These are phyloP conservation scores for Puccinia coronata DNA, from an alignment of 1,284 basidiomycete species.

Conservation along the genomic window DNA sequence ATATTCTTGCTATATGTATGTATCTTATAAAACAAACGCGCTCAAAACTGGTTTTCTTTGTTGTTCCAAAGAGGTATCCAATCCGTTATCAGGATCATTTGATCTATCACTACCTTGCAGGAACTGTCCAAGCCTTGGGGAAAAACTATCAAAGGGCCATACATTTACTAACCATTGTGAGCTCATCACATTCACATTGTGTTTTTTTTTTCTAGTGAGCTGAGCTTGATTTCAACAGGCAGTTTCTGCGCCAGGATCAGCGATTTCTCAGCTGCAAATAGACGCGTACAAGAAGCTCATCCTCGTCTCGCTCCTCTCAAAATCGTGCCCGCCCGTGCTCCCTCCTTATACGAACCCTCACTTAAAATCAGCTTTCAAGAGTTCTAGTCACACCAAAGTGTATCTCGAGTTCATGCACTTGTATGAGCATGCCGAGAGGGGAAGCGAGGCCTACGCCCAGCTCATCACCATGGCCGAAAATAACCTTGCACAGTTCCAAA, in stretches of 20 bases:
- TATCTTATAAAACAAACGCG: background rate
- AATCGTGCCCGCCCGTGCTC: slow-evolving; percentile 20
- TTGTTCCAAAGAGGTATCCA: slow-evolving; percentile 16
- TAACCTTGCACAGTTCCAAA: background rate
- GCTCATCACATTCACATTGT: no score
- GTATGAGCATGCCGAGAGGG: slow-evolving; percentile 18
- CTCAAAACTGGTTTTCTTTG: background rate
- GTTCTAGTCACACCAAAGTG: background rate
- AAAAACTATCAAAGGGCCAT: slow-evolving; percentile 41
- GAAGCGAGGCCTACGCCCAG: background rate
- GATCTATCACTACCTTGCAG: slow-evolving; percentile 46
- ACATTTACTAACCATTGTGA: slow-evolving; percentile 39
- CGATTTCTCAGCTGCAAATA: slow-evolving; percentile 43
- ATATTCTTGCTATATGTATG: background rate
- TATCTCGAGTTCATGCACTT: slow-evolving; percentile 18
- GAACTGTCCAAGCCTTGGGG: slow-evolving; percentile 39
- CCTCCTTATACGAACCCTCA: slow-evolving; percentile 37
- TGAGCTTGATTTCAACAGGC: slow-evolving; percentile 13
- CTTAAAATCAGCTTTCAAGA: slow-evolving; percentile 30
- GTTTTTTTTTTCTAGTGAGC: slow-evolving; percentile 10
- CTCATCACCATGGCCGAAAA: slow-evolving; percentile 9
- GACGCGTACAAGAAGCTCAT: slow-evolving; percentile 44
- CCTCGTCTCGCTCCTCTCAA: slow-evolving; percentile 33
- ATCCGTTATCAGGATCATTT: slow-evolving; percentile 48
- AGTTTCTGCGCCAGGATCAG: slow-evolving; percentile 44